Base-by-base conservation (phyloP, 805 yeast genomes). In the Diddensiella caesifluorescens region DNA sequence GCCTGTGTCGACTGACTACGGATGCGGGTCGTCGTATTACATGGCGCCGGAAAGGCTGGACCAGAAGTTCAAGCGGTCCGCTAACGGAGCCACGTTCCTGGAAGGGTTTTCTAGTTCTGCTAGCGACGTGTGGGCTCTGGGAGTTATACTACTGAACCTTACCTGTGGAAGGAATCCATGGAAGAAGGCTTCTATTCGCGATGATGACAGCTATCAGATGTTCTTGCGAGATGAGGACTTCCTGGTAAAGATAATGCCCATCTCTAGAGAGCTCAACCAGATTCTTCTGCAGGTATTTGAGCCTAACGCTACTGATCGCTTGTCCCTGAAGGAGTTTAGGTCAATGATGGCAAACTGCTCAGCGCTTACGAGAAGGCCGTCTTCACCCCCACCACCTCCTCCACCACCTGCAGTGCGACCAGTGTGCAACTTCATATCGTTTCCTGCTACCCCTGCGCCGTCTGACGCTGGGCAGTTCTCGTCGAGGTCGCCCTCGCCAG, bases 161-260 rank as follows among this genome's bases (percentile, higher is more conserved):
- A 73, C 85, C 7, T 84, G 94, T 51, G 80, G 84, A 31, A 73
- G 95, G 59, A 89, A 88, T 55, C 95, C 96, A 22, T 88, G 96
- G 96, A 75, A 85, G 38, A 78, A 80, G 51, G 94, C 95, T 7
- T 73, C 81, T 39, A 65, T 76, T 29, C 57, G 55, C 7, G 72
- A 73, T 33, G 87, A 80, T 54, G 64, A 72, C 29, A 74, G 94
- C 0, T 88, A 83, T 62, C 67, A 67, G 45, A 79, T 78, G 20
- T 89, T 73, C 60, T 67, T 77, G 26, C 65, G 71, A 37, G 75
- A 78, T 48, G 70, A 77, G 9, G 54, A 61, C 7, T 71, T 86
- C 4, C 65, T 88, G 42, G 62, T 69, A 55, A 71, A 74, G 41
- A 86, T 88, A 22, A 64, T 88, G 49, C 94, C 95, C 29, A 73